Conservation (phyloP, 257 asterid genomes). For the Solanum corneliomulleri region DNA sequence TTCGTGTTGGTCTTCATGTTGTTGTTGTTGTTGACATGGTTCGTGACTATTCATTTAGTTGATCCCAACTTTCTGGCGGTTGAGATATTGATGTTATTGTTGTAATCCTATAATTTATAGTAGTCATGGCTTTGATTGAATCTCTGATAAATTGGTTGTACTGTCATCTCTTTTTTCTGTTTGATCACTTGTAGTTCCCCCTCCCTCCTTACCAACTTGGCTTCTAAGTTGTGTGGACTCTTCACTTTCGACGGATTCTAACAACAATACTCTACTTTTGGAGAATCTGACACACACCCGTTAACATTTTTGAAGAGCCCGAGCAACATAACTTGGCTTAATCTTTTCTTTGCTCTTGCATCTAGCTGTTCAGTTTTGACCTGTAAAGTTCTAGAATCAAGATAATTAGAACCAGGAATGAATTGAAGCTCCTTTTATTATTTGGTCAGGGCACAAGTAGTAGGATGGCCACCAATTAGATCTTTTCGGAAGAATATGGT, state of each 20-base stretch:
- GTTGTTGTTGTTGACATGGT: neutral
- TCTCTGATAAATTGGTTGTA: neutral
- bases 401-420: neutral
- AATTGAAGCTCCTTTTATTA: neutral
- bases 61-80: neutral
- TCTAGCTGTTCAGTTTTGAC: neutral
- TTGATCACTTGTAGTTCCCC: neutral
- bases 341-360: neutral
- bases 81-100: neutral
- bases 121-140: neutral
- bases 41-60: neutral
- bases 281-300: no score
- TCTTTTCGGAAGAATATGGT: constrained; percentile 73
- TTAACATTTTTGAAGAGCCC: no score
- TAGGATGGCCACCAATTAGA: constrained; percentile 93
- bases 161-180: neutral
- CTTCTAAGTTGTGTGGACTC: neutral
- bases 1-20: neutral
- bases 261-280: no score
- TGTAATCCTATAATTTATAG: neutral
- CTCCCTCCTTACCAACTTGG: neutral
- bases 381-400: neutral
- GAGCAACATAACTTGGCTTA: neutral
- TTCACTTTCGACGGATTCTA: no score
- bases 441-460: constrained; percentile 69